Evolutionary conservation across 83 land plant genomes (phyloP), one percentile per base, ranked within the genome.

Genomic region (Thuja plicata): DNA sequence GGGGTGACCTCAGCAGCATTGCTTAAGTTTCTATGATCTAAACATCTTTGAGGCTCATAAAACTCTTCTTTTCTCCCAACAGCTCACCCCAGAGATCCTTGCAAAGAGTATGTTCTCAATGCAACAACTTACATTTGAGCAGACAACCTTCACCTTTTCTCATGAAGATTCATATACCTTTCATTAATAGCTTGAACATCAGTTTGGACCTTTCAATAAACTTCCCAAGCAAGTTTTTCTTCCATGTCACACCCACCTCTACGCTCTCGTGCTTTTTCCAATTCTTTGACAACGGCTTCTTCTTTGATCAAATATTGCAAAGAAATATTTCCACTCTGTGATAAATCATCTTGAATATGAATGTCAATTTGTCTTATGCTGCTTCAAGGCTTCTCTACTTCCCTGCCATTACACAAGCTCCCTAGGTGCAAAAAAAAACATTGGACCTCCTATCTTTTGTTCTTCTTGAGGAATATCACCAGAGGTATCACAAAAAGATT

Each of bases 171-270:
- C 27, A 84, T 84, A 77, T 97, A 98, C 77, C 89, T 90, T 15
- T 90, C 78, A 91, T 92, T 98, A 46, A 95, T 96, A 66, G 92
- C 89, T 48, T 89, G 41, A 70, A 98, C 89, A 84, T 96, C 97
- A 60, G 87, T 92, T 84, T 94, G 95, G 8, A 96, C 97, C 81
- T 93, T 92, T 27, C 94, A 89, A 90, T 96, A 96, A 27, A 89
- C 93, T 89, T 91, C 92, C 40, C 96, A 85, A 57, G 99, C 97
- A 74, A 90, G 57, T 84, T 92, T 93, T 93, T 97, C 99, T 91
- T 92, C 96, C 88, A 95, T 84, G 92, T 98, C 99, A 93, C 97
- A 96, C 43, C 40, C 90, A 40, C 92, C 91, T 86, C 99, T 92
- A 66, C 90, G 88, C 87, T 92, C 90, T 79, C 92, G 97, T 73